These are phyloP conservation scores for Aureococcus anophagefferens DNA, from an alignment of 108 stramenopile species.

Conservation along the genomic window DNA sequence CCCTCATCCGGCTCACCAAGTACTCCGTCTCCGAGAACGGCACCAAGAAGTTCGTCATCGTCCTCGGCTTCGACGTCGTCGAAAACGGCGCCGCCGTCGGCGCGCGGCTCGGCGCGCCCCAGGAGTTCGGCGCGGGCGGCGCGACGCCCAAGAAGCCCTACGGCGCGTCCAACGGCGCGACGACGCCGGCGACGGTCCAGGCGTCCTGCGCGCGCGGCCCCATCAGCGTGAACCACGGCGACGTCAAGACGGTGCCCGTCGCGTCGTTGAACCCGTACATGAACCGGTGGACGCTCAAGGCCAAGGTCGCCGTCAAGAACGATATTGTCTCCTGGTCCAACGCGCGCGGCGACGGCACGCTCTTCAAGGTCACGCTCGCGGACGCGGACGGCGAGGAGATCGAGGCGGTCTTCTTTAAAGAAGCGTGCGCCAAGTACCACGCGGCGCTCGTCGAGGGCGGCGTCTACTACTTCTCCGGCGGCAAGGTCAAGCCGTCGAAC, in stretches of 20 bases:
- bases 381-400: conserved; percentile 37
- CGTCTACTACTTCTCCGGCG: conserved; percentile 37
- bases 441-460: conserved; percentile 20
- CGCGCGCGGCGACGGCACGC: conserved; percentile 34
- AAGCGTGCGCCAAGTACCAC: conserved; percentile 29
- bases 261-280: conserved; percentile 35
- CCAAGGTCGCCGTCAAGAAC: conserved; percentile 28
- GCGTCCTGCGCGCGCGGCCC: too few species aligned
- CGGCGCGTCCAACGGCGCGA: too few species aligned
- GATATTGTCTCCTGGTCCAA: conserved; percentile 38
- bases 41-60: too few species aligned
- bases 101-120: too few species aligned
- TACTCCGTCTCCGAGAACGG: too few species aligned
- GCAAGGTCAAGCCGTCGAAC: conserved; percentile 31
- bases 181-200: too few species aligned
- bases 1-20: too few species aligned
- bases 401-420: conserved; percentile 42
- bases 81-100: too few species aligned
- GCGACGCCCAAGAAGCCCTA: too few species aligned
- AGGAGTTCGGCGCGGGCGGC: too few species aligned
- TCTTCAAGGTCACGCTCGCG: conserved; percentile 31
- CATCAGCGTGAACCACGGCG: too few species aligned
- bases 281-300: conserved; percentile 27
- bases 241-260: conserved; percentile 17
- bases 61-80: too few species aligned